A percentile compares a stretch with the other conserved stretches of the same genome.
Conservation (phyloP, 148 eudicot species). For the Chenopodium album region DNA sequence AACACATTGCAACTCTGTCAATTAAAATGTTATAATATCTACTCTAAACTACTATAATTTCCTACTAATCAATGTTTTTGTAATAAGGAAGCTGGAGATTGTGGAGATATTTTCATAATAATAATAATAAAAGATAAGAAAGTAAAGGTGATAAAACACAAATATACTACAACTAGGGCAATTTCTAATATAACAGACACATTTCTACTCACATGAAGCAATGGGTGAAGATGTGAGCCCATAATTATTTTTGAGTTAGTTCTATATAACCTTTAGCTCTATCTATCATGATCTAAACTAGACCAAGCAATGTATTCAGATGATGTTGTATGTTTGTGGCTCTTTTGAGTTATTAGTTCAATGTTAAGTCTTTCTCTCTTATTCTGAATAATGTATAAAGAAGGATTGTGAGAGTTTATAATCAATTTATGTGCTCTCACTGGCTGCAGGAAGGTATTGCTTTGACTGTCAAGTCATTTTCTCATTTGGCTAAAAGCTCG, state of each 20-base stretch:
- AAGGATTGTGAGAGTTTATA: neutral
- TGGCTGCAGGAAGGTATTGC: conserved; percentile 73
- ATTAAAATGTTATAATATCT: neutral
- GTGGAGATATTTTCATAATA: neutral
- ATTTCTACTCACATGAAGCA: neutral
- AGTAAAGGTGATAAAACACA: neutral
- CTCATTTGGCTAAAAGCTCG: conserved; percentile 51
- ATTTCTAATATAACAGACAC: neutral
- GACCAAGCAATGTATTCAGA: neutral
- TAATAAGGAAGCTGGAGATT: neutral
- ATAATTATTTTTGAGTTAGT: neutral
- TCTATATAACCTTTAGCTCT: neutral
- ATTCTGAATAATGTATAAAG: neutral
- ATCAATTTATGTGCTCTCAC: conserved; percentile 1
- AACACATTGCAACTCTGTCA: neutral
- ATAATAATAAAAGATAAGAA: neutral
- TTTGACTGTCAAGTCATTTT: conserved; percentile 62
- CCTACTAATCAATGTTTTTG: no score
- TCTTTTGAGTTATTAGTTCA: neutral
- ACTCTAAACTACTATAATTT: no score
- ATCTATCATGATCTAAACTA: neutral
- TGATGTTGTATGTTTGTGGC: neutral
- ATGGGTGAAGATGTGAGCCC: neutral
- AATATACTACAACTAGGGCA: neutral
- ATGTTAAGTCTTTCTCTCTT: neutral